A percentile compares a stretch with the other conserved stretches of the same genome.
phyloP scores from a whole-genome alignment of 352 stramenopile genomes.

The Phytophthora pluvialis region DNA sequence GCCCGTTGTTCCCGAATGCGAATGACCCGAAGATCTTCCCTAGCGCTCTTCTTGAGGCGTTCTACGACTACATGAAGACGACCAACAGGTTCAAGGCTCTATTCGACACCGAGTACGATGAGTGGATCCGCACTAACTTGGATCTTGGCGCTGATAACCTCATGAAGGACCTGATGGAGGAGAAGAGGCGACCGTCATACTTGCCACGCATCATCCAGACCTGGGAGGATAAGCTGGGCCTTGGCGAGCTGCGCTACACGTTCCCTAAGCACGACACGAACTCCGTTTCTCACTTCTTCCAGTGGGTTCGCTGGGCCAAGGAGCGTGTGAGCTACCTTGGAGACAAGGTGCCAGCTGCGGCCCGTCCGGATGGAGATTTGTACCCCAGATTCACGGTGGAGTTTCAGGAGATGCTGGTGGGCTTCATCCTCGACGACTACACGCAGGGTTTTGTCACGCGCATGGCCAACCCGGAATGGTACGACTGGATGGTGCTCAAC shows the following conservation, averaged over 20 bases:
- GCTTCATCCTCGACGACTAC: conserved; percentile 76
- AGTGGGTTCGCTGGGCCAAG: conserved; percentile 85
- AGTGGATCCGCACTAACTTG: conserved; percentile 71
- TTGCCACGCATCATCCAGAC: conserved; percentile 56
- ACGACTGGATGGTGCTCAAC: conserved; percentile 76
- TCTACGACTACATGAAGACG: conserved; percentile 55
- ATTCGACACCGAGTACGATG: conserved; percentile 58
- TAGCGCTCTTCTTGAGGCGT: conserved; percentile 66
- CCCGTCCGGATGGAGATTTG: conserved; percentile 50
- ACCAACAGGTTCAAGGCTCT: conserved; percentile 70
- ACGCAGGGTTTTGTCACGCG: conserved; percentile 54
- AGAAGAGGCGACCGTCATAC: conserved; percentile 58
- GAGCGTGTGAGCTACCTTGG: conserved; percentile 74
- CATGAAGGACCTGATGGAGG: conserved; percentile 44
- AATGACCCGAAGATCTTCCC: conserved; percentile 64
- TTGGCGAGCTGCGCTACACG: conserved; percentile 65
- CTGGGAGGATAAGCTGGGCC: conserved; percentile 70
- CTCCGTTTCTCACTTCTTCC: conserved; percentile 73
- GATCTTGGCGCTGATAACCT: conserved; percentile 36
- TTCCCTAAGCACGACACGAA: conserved; percentile 71
- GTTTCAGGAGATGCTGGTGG: conserved; percentile 69
- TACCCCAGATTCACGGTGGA: conserved; percentile 74
- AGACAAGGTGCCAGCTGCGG: conserved; percentile 48
- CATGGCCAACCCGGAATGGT: conserved; percentile 75
- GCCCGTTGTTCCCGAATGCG: conserved; percentile 60